A percentile compares a stretch with the other conserved stretches of the same genome.
Conservation (phyloP, 139 green algal genomes). For the Tetratostichococcus sp. region DNA sequence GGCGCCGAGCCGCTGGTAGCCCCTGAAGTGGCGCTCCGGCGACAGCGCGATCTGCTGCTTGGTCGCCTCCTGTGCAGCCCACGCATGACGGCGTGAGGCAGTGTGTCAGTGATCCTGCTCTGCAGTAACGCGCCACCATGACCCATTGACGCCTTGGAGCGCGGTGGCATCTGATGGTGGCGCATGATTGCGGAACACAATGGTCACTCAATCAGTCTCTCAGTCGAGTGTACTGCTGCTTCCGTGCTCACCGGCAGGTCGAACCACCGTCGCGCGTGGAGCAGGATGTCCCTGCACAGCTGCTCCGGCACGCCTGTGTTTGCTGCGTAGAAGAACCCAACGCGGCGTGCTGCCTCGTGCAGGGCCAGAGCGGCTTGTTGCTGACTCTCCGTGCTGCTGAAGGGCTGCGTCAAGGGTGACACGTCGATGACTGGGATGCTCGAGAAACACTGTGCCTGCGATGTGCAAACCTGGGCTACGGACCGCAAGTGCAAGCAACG, state of each 20-base stretch:
- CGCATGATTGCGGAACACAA: too few relatives aligned
- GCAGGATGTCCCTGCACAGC: conserved; percentile 21
- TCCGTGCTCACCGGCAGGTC: conserved; percentile 38
- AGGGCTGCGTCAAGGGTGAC: neutral
- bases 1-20: conserved; percentile 49
- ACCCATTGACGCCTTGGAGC: too few relatives aligned
- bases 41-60: conserved; percentile 36
- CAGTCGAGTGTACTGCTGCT: too few relatives aligned
- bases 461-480: too few relatives aligned
- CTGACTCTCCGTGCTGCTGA: conserved; percentile 4
- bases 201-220: too few relatives aligned
- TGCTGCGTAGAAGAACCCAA: conserved; percentile 53
- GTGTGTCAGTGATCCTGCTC: neutral
- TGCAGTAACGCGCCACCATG: too few relatives aligned
- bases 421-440: conserved; percentile 13
- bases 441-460: neutral
- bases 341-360: conserved; percentile 34
- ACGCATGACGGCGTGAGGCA: too few relatives aligned
- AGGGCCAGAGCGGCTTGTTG: conserved; percentile 13
- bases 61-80: conserved; percentile 17
- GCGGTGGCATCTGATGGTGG: too few relatives aligned
- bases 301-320: conserved; percentile 34
- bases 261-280: conserved; percentile 39
- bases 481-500: too few relatives aligned
- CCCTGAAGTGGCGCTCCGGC: conserved; percentile 30